Evolutionary conservation across 2,329 filamentous ascomycete genomes (phyloP).

Genomic region (Exophiala mesophila): DNA sequence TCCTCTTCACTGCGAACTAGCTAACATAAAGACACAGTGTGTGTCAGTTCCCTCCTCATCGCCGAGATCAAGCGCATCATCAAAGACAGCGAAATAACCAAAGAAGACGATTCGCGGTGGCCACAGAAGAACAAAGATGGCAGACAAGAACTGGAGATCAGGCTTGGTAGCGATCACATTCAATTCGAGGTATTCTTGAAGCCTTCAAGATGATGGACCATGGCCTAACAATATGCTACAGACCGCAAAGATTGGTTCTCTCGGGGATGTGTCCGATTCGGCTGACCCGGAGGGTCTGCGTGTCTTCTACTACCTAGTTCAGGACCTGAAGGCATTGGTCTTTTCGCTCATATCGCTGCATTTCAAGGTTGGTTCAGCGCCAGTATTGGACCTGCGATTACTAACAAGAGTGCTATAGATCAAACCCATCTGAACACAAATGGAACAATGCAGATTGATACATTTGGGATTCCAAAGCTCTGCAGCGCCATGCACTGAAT

Average conservation of each 20-base stretch:
- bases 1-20: neutral
- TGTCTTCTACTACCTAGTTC: conserved; percentile 97
- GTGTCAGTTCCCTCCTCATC: conserved; percentile 83
- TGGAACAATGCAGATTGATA: too few species aligned
- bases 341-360: conserved; percentile 95
- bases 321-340: conserved; percentile 92
- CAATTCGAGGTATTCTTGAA: conserved; percentile 77
- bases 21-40: conserved; percentile 61
- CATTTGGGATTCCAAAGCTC: too few species aligned
- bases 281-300: conserved; percentile 91
- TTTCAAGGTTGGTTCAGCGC: conserved; percentile 66
- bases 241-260: conserved; percentile 96
- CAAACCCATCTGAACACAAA: conserved; percentile 44
- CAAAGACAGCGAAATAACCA: conserved; percentile 94
- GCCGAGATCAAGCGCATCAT: conserved; percentile 96
- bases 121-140: conserved; percentile 99
- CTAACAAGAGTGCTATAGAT: conserved; percentile 37
- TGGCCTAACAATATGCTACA: conserved; percentile 38
- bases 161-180: conserved; percentile 90
- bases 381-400: neutral
- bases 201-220: neutral
- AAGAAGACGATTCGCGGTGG: conserved; percentile 98
- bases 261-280: conserved; percentile 94
- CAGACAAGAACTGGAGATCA: conserved; percentile 91
- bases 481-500: too few species aligned